Percentiles rank a stretch among this genome's conserved stretches.
Conservation (phyloP, 306 rosid species). For the Cercis canadensis region DNA sequence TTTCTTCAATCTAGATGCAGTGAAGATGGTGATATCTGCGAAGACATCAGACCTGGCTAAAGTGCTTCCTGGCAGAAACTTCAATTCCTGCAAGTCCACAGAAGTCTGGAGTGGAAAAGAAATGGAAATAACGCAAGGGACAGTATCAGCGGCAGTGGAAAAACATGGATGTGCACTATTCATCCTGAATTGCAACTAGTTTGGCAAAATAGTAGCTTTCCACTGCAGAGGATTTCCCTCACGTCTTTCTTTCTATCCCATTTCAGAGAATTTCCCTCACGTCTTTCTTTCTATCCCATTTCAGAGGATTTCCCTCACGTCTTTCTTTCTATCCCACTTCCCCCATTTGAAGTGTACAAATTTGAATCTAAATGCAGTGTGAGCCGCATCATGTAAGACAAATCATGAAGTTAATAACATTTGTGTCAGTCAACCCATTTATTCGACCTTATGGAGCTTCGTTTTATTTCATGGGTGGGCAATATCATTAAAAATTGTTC, state of each 20-base stretch:
- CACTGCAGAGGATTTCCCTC: not conserved
- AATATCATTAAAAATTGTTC: too few relatives aligned
- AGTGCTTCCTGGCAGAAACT: conserved; percentile 45
- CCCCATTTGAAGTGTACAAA: too few relatives aligned
- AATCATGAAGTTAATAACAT: not conserved
- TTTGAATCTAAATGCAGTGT: not conserved
- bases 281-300: not conserved
- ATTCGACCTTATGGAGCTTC: not conserved
- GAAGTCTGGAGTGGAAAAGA: conserved; percentile 76
- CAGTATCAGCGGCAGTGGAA: conserved; percentile 50
- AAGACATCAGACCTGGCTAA: conserved; percentile 55
- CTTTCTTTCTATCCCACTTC: too few relatives aligned
- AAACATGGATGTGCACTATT: conserved; percentile 71
- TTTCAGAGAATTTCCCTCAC: too few relatives aligned
- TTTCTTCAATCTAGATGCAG: conserved; percentile 70
- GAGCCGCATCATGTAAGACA: conserved; percentile 11
- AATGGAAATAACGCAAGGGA: conserved; percentile 36
- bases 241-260: not conserved
- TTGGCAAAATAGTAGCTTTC: not conserved
- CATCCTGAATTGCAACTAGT: conserved; percentile 53
- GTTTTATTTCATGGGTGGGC: too few relatives aligned
- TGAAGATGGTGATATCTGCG: conserved; percentile 45
- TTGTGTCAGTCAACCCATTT: not conserved
- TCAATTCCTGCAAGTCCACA: conserved; percentile 51
- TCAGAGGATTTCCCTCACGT: not conserved